Conservation (phyloP, 1,284 basidiomycete genomes). For the Rhodotorula glutinis region DNA sequence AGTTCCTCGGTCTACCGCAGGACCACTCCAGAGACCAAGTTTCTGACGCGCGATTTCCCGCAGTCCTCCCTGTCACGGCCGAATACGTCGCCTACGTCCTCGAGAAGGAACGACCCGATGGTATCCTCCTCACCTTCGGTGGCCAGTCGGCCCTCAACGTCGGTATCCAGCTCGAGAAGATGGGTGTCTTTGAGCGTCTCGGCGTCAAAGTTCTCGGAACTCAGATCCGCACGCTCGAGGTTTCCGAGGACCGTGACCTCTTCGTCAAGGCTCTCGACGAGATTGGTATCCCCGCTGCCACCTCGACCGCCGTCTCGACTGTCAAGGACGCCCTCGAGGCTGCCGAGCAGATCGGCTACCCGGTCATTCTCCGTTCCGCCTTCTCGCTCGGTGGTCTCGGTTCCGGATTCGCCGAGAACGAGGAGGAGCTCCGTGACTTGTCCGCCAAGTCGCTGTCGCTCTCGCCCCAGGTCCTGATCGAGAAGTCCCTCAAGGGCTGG, state of each 20-base stretch:
- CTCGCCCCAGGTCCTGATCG: slow-evolving; percentile 93
- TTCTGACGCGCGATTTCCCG: background rate
- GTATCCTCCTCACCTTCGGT: slow-evolving; percentile 95
- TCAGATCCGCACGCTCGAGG: slow-evolving; percentile 87
- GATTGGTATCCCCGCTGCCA: slow-evolving; percentile 96
- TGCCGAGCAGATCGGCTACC: slow-evolving; percentile 89
- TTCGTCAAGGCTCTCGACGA: slow-evolving; percentile 98
- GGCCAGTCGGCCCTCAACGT: slow-evolving; percentile 98
- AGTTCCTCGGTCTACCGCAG: background rate
- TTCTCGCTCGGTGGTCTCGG: slow-evolving; percentile 98
- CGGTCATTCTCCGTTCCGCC: slow-evolving; percentile 95
- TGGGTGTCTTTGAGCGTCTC: slow-evolving; percentile 93
- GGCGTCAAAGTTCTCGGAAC: slow-evolving; percentile 95
- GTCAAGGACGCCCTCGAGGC: slow-evolving; percentile 89
- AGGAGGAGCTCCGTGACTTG: slow-evolving; percentile 91
- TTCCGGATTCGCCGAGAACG: slow-evolving; percentile 94
- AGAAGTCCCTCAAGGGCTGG: slow-evolving; percentile 99
- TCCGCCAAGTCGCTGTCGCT: slow-evolving; percentile 86
- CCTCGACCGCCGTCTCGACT: slow-evolving; percentile 95
- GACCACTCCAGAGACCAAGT: accelerated
- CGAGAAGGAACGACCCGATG: slow-evolving; percentile 97
- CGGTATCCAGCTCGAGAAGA: slow-evolving; percentile 93
- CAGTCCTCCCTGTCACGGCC: slow-evolving; percentile 82
- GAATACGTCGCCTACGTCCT: slow-evolving; percentile 98
- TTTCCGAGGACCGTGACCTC: slow-evolving; percentile 94